Evolutionary conservation across 2,329 filamentous ascomycete genomes (phyloP).

Genomic region (Lithohypha guttulata): DNA sequence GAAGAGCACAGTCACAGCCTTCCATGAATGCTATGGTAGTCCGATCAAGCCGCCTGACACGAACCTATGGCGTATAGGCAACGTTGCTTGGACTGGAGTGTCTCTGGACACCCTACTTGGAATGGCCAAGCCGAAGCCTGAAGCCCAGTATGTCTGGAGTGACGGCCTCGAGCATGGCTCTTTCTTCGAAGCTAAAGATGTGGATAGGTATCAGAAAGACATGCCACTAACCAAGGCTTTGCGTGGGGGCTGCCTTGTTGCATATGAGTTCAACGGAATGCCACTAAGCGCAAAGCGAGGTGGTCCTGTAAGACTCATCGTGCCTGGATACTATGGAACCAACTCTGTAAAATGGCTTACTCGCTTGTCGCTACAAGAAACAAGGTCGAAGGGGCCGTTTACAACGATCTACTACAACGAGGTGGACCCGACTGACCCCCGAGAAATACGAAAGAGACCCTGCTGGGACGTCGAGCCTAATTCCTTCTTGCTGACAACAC

Average conservation of each 20-base stretch:
- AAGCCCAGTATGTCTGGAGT: slow-evolving; percentile 15
- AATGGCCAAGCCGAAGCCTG: slow-evolving; percentile 16
- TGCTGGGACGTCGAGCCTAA: slow-evolving; percentile 19
- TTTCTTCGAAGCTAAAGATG: slow-evolving; percentile 12
- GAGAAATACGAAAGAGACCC: slow-evolving; percentile 11
- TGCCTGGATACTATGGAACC: slow-evolving; percentile 19
- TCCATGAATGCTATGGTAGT: slow-evolving; percentile 30
- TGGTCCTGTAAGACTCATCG: slow-evolving; percentile 18
- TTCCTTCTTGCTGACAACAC: slow-evolving; percentile 16
- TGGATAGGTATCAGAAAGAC: slow-evolving; percentile 19
- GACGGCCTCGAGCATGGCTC: slow-evolving; percentile 16
- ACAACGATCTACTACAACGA: slow-evolving; percentile 20
- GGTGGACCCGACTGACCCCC: slow-evolving; percentile 14
- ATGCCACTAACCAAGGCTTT: slow-evolving; percentile 16
- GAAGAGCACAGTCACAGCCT: slow-evolving; percentile 21
- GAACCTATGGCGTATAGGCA: slow-evolving; percentile 26
- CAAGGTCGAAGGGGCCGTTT: slow-evolving; percentile 14
- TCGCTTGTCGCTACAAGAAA: slow-evolving; percentile 14
- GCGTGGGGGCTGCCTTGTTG: slow-evolving; percentile 13
- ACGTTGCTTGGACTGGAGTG: slow-evolving; percentile 29
- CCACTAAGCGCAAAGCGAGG: slow-evolving; percentile 15
- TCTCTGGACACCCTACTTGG: slow-evolving; percentile 21
- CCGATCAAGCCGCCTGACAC: slow-evolving; percentile 24
- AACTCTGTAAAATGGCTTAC: slow-evolving; percentile 19
- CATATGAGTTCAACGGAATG: slow-evolving; percentile 18